These are phyloP conservation scores for Symbiodinium natans DNA, from an alignment of 73 alveolate genomes.

Conservation along the genomic window DNA sequence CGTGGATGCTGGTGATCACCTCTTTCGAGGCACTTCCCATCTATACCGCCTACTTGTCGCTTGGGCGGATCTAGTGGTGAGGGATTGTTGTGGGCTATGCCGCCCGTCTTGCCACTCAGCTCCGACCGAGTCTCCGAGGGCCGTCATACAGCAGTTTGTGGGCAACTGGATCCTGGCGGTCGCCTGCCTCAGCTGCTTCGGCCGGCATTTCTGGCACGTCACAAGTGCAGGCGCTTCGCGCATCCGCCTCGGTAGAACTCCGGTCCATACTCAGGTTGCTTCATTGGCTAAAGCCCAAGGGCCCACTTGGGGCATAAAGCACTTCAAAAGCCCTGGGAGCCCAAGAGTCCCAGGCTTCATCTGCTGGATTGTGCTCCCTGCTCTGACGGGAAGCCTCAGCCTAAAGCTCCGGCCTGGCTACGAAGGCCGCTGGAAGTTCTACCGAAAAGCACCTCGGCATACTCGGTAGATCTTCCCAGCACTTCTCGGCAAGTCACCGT, in stretches of 20 bases:
- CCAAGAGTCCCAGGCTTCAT: slow-evolving; percentile 18
- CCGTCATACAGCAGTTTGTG: slow-evolving; percentile 4
- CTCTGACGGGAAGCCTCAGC: slow-evolving; percentile 18
- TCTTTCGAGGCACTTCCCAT: slow-evolving; percentile 34
- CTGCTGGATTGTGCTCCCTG: slow-evolving; percentile 13
- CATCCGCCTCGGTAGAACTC: too few relatives aligned
- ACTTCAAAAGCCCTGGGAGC: too few relatives aligned
- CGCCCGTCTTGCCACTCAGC: background rate
- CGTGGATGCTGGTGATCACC: slow-evolving; percentile 28
- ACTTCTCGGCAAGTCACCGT: background rate
- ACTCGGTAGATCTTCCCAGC: background rate
- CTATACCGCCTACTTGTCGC: slow-evolving; percentile 30
- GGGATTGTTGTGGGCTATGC: background rate
- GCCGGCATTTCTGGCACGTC: background rate
- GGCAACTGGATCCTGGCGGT: slow-evolving; percentile 22
- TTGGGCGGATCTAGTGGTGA: background rate
- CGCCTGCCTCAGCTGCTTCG: background rate
- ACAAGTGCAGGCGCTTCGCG: too few relatives aligned
- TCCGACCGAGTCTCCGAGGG: slow-evolving; percentile 13
- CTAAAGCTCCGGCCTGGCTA: slow-evolving; percentile 14
- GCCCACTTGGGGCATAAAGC: too few relatives aligned
- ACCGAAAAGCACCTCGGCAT: slow-evolving; percentile 9
- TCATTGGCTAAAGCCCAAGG: too few relatives aligned
- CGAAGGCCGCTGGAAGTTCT: slow-evolving; percentile 62
- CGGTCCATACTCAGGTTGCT: too few relatives aligned